Conservation (phyloP, 2,329 filamentous ascomycete species). For the Grosmannia huntii region DNA sequence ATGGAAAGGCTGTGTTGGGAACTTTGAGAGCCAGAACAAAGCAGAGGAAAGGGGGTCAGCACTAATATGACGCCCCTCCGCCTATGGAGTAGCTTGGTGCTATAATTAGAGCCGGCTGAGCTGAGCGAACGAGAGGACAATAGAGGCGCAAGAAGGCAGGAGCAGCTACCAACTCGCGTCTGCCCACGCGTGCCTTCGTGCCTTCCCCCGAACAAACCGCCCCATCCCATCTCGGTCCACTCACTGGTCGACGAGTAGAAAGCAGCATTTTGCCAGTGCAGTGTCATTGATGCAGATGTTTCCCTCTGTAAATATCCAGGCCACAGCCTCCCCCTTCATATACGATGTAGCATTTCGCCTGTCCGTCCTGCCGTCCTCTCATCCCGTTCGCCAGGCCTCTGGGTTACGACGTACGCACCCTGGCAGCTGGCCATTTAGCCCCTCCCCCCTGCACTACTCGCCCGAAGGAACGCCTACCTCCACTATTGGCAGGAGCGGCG, state of each 20-base stretch:
- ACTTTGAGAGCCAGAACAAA: not conserved
- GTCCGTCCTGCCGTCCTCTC: not conserved
- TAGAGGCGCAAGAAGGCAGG: not conserved
- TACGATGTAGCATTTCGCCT: not conserved
- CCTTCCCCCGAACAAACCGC: not conserved
- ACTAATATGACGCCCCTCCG: not conserved
- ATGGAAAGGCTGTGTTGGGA: not conserved
- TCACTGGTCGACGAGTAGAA: not conserved
- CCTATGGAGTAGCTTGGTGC: not conserved
- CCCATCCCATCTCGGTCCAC: not conserved
- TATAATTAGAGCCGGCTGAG: slow-evolving; percentile 5
- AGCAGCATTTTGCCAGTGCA: not conserved
- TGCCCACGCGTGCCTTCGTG: not conserved
- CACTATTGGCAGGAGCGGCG: not conserved
- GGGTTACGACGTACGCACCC: no score
- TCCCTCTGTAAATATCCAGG: no score
- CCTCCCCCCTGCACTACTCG: not conserved
- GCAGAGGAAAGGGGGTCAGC: slow-evolving; percentile 1
- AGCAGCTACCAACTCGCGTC: not conserved
- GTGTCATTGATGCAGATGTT: not conserved
- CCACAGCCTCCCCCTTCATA: no score
- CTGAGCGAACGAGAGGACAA: not conserved
- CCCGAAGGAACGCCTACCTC: not conserved
- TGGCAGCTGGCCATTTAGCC: not conserved
- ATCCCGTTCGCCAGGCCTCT: not conserved